Evolutionary conservation across 1,139 yeast genomes (phyloP), one percentile per base, ranked within the genome.

Genomic region (Yamadazyma pseudoaaseri): DNA sequence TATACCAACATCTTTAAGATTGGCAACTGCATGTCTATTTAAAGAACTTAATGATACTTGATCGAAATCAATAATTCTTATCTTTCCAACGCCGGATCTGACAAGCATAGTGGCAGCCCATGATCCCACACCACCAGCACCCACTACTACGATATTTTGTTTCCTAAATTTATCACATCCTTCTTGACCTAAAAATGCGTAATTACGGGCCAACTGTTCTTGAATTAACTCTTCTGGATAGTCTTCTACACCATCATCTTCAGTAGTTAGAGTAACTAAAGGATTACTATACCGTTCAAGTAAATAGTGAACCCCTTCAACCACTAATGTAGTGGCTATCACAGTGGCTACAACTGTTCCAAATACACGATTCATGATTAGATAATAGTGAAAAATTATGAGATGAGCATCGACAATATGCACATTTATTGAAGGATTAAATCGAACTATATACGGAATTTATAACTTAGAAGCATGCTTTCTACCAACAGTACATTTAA

Each of bases 101-200:
- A 86, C 86, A 39, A 92, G 70, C 87, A 94, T 87, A 2, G 96
- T 84, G 6, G 89, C 84, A 8, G 84, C 96, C 94, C 96, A 90
- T 0, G 97, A 89, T 2, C 98, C 98, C 22, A 92, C 98, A 30
- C 98, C 98, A 34, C 98, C 98, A 36, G 41, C 95, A 18, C 98
- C 98, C n/a, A 92, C 96, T 12, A 92, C 85, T 3, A 87, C 83
- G 2, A 92, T 76, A 40, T 78, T 73, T 48, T 87, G 82, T n/a
- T 68, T 59, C 37, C 96, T 77, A 14, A 92, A 76, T 41, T 77
- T 78, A n/a, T 62, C 58, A 77, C 87, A 79, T 1, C 97, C 97
- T 13, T 81, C 84, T 32, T 82, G 85, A 3, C 96, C 89, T 22
- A 92, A 67, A 52, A 92, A 92, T 2, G 96, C 96, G 54, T 86